phyloP scores from a whole-genome alignment of 176 grass and related monocot species.

The Otatea glauca region DNA sequence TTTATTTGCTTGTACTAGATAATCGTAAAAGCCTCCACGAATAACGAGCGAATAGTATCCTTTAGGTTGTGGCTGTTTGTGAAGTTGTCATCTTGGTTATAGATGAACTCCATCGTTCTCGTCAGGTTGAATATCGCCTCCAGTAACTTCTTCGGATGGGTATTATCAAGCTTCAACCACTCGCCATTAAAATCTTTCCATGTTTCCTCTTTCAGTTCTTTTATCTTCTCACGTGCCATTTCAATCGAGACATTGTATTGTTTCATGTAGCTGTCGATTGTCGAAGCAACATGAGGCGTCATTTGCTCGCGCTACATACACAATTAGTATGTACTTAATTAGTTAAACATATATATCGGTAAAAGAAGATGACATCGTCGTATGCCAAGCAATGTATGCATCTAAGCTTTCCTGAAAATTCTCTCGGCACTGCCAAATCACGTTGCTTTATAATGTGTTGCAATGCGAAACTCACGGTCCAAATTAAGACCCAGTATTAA shows the following conservation, averaged over 20 bases:
- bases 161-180: neutral
- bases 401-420: too few relatives aligned
- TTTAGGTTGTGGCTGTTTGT: neutral
- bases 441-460: too few relatives aligned
- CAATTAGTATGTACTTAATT: too few relatives aligned
- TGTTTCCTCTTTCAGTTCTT: neutral
- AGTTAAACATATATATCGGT: too few relatives aligned
- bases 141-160: neutral
- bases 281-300: slow-evolving; percentile 12
- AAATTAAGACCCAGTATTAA: neutral
- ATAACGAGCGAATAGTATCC: neutral
- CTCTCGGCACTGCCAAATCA: too few relatives aligned
- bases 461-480: neutral
- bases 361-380: too few relatives aligned
- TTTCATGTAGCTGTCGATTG: slow-evolving; percentile 25
- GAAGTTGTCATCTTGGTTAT: slow-evolving; percentile 16
- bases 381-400: too few relatives aligned
- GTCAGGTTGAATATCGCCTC: slow-evolving; percentile 18
- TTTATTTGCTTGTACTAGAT: neutral
- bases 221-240: neutral
- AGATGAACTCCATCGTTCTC: slow-evolving; percentile 26
- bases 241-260: neutral
- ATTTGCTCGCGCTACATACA: neutral
- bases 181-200: slow-evolving; percentile 20
- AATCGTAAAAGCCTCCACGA: neutral